Base-by-base conservation (phyloP, 1,139 yeast genomes). In the Candida sp. region DNA sequence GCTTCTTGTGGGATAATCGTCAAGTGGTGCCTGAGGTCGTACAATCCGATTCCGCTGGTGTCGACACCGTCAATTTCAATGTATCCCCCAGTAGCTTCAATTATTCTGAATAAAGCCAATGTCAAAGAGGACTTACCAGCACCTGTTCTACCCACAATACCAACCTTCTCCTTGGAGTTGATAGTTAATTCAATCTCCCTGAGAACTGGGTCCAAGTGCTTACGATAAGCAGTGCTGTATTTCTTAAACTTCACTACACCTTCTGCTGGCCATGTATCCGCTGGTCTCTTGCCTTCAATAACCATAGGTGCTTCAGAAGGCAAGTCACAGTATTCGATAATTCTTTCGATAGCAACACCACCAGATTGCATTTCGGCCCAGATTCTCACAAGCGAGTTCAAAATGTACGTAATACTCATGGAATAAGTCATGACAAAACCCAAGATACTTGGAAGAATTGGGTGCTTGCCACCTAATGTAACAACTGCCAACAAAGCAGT, bases 1-100 rank as follows among this genome's bases (percentile, higher is more conserved):
- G 90, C 84, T 61, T 86, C 90, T 62, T 86, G 90, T 0, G 91
- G 91, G 48, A 86, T 86, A 52, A 86, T 85, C 5, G 86, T 81
- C 48, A 86, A 66, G 48, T 78, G 80, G 51, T 78, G 76, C 61
- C 91, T 72, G 53, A 85, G 67, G 54, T 83, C 85, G 45, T 68
- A 69, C 40, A 86, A 69, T 9, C 82, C 80, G 31, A 85, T 62
- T 5, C 65, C 64, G 8, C 77, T 65, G 3, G 82, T 83, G 56
- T 81, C 75, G n/a, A 83, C 54, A 8, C 71, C 78, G 64, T 85
- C 90, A 53, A 85, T 79, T 35, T 50, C 58, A 46, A 72, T 67
- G 44, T 60, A 49, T 3, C 76, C 76, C 2, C 57, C 49, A 31
- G 62, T 60, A 8, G 73, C 65, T 55, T 71, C 75, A 37, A 71